Percentiles rank a stretch among this genome's conserved stretches.
phyloP scores from a whole-genome alignment of 2,329 filamentous ascomycete genomes.

The Beauveria bassiana region DNA sequence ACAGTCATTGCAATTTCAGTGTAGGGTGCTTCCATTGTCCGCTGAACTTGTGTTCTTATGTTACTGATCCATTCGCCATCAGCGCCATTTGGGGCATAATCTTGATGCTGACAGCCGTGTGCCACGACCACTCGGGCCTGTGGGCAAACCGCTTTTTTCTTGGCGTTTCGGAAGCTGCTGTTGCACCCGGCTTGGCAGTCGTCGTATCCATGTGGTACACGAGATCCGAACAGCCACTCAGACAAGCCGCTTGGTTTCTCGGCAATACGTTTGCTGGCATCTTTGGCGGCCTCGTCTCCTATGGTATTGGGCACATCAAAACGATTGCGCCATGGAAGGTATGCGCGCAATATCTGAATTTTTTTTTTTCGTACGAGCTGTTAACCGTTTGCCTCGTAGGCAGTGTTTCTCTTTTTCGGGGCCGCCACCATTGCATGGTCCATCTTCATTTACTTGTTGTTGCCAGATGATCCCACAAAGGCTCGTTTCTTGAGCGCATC shows the following conservation, averaged over 20 bases:
- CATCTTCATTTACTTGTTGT: not conserved
- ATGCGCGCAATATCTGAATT: not conserved
- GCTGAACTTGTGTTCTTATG: no score
- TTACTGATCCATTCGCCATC: not conserved
- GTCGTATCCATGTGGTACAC: constrained; percentile 29
- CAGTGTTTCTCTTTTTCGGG: constrained; percentile 9
- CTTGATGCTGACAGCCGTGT: not conserved
- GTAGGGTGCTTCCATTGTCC: not conserved
- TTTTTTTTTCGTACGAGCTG: not conserved
- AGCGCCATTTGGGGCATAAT: not conserved
- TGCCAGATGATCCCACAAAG: constrained; percentile 20
- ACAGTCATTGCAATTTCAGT: constrained; percentile 15
- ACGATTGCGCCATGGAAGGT: not conserved
- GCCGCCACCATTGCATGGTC: constrained; percentile 4
- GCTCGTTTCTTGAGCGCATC: constrained; percentile 47
- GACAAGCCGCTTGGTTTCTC: constrained; percentile 22
- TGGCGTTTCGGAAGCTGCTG: constrained; percentile 23
- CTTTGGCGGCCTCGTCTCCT: constrained; percentile 19
- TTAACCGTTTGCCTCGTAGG: not conserved
- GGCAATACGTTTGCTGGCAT: constrained; percentile 19
- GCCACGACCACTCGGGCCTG: constrained; percentile 16
- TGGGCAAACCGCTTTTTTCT: constrained; percentile 26
- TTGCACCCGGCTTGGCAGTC: constrained; percentile 23
- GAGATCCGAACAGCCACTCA: constrained; percentile 20
- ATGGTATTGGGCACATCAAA: constrained; percentile 18